Evolutionary conservation across 176 grass and related monocot species (phyloP).

Genomic region (Aegilops speltoides): DNA sequence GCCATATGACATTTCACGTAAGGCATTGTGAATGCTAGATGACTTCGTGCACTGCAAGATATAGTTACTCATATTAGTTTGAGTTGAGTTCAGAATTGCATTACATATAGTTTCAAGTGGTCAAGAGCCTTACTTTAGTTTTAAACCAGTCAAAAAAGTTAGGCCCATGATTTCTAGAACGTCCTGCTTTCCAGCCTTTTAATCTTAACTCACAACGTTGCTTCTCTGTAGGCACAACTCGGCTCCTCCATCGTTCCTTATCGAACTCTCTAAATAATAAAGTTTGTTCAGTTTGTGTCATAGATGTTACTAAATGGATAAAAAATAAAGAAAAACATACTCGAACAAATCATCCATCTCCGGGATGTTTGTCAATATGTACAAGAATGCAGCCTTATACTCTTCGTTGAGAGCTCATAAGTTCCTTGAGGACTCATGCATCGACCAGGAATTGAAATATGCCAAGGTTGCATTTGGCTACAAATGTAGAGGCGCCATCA

Average conservation of each 20-base stretch:
- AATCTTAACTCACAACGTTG: neutral
- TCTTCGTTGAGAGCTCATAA: too few relatives aligned
- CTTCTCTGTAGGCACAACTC: neutral
- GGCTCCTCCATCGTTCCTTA: neutral
- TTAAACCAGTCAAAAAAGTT: neutral
- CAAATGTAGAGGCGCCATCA: too few relatives aligned
- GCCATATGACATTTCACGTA: neutral
- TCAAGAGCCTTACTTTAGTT: neutral
- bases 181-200: neutral
- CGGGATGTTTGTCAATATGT: too few relatives aligned
- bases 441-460: too few relatives aligned
- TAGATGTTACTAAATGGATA: too few relatives aligned
- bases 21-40: neutral
- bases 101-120: neutral
- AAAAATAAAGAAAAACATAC: too few relatives aligned
- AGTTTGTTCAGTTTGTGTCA: too few relatives aligned
- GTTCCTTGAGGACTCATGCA: too few relatives aligned
- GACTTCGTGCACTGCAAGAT: neutral
- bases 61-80: neutral
- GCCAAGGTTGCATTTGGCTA: too few relatives aligned
- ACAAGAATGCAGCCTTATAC: too few relatives aligned
- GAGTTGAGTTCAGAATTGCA: neutral
- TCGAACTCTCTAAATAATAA: too few relatives aligned
- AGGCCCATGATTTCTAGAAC: neutral
- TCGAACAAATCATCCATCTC: too few relatives aligned